A percentile compares a stretch with the other conserved stretches of the same genome.
Evolutionary conservation across 192 early-diverging fungal genomes (phyloP).

Genomic region (Entomortierella lignicola): DNA sequence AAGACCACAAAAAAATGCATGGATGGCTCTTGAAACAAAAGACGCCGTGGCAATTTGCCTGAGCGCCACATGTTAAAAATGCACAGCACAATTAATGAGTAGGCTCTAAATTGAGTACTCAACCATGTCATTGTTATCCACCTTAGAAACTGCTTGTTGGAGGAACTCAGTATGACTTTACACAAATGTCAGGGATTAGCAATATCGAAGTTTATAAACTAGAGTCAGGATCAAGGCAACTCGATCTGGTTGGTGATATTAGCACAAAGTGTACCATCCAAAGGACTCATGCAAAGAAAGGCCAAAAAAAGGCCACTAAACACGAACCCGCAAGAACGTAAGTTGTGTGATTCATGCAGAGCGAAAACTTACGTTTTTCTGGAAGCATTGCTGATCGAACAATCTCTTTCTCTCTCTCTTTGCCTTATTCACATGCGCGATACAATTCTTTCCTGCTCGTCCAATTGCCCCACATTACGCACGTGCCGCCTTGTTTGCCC

Average conservation of each 20-base stretch:
- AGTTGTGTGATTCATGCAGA: neutral
- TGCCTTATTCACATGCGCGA: no score
- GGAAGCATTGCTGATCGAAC: neutral
- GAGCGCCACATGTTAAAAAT: neutral
- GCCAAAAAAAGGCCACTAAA: conserved; percentile 35
- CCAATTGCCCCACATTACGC: no score
- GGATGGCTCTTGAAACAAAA: no score
- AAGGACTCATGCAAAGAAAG: conserved; percentile 34
- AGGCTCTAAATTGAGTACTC: neutral
- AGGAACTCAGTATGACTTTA: conserved; percentile 21
- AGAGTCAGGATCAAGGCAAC: conserved; percentile 22
- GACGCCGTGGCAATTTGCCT: neutral
- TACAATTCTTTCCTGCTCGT: no score
- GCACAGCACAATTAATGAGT: neutral
- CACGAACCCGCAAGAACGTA: conserved; percentile 43
- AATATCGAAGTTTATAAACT: conserved; percentile 43
- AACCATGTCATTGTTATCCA: no score
- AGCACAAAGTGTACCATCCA: conserved; percentile 40
- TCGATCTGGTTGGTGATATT: conserved; percentile 48
- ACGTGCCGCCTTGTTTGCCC: no score
- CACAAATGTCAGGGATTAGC: conserved; percentile 26
- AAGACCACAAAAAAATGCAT: neutral
- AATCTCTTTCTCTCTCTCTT: no score
- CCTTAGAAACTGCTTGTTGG: conserved; percentile 46
- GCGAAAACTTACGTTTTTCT: neutral